These are phyloP conservation scores for Pterocarpus santalinus DNA, from an alignment of 306 rosid species.

Conservation along the genomic window DNA sequence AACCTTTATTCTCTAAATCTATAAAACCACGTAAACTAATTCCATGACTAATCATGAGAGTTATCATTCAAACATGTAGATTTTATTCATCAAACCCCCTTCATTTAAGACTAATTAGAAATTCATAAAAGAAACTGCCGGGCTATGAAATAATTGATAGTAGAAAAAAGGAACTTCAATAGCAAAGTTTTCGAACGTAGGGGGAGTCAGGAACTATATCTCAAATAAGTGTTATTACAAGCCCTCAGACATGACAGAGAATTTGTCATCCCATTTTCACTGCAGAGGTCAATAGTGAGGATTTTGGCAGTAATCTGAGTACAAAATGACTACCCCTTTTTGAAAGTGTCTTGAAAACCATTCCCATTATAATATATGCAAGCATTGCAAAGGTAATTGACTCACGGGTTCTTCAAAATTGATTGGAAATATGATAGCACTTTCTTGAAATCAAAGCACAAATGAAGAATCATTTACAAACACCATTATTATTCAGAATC, in stretches of 20 bases:
- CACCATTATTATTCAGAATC: neutral
- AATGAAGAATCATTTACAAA: slow-evolving; percentile 30
- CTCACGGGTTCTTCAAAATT: neutral
- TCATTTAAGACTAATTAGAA: neutral
- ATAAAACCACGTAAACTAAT: slow-evolving; percentile 4
- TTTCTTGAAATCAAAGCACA: slow-evolving; percentile 2
- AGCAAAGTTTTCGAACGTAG: neutral
- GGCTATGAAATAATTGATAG: no score
- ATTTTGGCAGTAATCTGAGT: neutral
- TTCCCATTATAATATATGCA: neutral
- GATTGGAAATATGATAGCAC: neutral
- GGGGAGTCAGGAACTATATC: neutral
- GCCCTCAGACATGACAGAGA: neutral
- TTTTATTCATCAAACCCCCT: slow-evolving; percentile 27
- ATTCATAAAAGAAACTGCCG: no score
- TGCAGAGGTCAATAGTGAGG: no score
- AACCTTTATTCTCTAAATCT: slow-evolving; percentile 7
- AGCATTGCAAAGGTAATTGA: neutral
- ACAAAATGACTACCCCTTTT: neutral
- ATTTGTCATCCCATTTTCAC: no score
- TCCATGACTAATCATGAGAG: neutral
- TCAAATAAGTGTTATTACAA: neutral
- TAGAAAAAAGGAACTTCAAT: no score
- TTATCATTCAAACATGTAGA: slow-evolving; percentile 15
- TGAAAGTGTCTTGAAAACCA: neutral